Conservation (phyloP, 768 basidiomycete species). For the Paxillus ammoniavirescens region DNA sequence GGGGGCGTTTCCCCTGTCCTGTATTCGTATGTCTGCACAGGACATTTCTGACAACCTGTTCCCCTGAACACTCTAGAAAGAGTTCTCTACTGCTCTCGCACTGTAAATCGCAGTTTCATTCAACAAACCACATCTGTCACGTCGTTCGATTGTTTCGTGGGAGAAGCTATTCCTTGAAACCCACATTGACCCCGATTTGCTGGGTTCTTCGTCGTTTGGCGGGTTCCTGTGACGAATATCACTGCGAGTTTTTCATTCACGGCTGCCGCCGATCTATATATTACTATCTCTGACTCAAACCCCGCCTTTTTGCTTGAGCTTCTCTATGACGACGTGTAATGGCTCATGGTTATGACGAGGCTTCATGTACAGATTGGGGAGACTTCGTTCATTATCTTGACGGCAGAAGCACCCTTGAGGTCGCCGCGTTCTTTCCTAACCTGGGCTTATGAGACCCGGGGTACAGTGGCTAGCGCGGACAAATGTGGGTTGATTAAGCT, state of each 20-base stretch:
- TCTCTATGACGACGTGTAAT: conserved; percentile 16
- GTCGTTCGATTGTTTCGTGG: conserved; percentile 6
- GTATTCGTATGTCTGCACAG: not conserved
- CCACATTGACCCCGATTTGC: conserved; percentile 15
- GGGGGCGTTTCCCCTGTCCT: not conserved
- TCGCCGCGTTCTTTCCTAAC: conserved; percentile 19
- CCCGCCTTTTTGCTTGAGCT: conserved; percentile 21
- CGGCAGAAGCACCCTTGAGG: conserved; percentile 21
- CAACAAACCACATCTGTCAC: not conserved
- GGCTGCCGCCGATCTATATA: not conserved
- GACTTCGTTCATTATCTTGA: conserved; percentile 7
- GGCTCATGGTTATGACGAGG: conserved; percentile 6
- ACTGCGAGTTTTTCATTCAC: conserved; percentile 1
- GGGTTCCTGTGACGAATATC: conserved; percentile 30
- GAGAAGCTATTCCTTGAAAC: not conserved
- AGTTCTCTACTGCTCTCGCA: not conserved
- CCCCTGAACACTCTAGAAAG: not conserved
- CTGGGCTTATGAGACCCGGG: conserved; percentile 1
- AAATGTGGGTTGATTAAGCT: not conserved
- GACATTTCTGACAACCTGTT: not conserved
- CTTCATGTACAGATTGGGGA: conserved; percentile 10
- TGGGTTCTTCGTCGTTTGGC: not conserved
- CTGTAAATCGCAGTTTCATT: not conserved
- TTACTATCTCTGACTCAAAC: conserved; percentile 27
- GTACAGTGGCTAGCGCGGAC: not conserved